phyloP scores from a whole-genome alignment of 148 eudicot species.

The Talinum fruticosum region DNA sequence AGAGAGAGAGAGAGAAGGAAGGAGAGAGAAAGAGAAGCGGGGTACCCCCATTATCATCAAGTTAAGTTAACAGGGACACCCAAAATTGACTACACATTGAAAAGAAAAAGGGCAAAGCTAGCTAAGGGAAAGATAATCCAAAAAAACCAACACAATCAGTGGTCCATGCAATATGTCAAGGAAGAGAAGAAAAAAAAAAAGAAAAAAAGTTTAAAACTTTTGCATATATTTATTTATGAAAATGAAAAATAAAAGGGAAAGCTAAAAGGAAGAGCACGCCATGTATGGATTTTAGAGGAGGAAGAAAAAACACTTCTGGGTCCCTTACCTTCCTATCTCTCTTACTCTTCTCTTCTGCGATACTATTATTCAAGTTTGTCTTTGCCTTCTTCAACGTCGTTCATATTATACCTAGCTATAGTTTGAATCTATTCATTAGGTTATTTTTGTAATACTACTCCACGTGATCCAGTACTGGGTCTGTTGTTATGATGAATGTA shows the following conservation, averaged over 20 bases:
- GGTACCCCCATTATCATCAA: constrained; percentile 15
- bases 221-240: background rate
- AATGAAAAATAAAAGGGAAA: background rate
- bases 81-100: constrained; percentile 21
- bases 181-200: background rate
- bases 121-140: too few relatives aligned
- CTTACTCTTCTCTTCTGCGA: too few relatives aligned
- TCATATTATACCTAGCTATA: too few relatives aligned
- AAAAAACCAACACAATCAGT: background rate
- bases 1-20: too few relatives aligned
- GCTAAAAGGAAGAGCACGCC: constrained; percentile 6
- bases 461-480: too few relatives aligned
- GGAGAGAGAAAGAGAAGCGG: background rate
- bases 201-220: background rate
- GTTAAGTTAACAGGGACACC: constrained; percentile 16
- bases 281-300: background rate
- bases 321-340: constrained; percentile 2
- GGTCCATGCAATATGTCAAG: background rate
- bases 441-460: too few relatives aligned
- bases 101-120: background rate
- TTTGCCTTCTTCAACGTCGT: background rate
- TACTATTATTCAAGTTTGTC: background rate
- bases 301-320: background rate
- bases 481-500: too few relatives aligned
- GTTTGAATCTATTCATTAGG: too few relatives aligned